A percentile compares a stretch with the other conserved stretches of the same genome.
These are phyloP conservation scores for Ogataea degrootiae DNA, from an alignment of 805 yeast genomes.

Conservation along the genomic window DNA sequence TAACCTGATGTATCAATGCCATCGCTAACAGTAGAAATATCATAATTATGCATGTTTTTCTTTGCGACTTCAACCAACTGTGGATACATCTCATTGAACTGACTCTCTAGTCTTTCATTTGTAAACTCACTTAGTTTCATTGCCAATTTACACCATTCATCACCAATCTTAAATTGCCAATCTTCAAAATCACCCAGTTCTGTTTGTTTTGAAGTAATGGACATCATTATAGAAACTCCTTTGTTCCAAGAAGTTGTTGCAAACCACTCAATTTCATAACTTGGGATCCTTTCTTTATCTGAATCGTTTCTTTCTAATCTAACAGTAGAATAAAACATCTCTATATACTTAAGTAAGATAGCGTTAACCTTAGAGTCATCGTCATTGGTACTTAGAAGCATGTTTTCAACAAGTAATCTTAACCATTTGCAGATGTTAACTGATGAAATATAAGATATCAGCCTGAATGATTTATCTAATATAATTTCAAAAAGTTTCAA, in stretches of 20 bases:
- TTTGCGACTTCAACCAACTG: constrained; percentile 1
- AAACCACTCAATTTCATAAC: constrained; percentile 32
- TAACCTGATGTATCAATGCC: not conserved
- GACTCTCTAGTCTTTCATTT: constrained; percentile 1
- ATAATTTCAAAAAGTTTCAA: constrained; percentile 1
- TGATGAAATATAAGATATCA: not conserved
- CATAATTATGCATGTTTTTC: not conserved
- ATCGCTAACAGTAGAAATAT: not conserved
- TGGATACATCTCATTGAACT: constrained; percentile 4
- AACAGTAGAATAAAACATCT: constrained; percentile 2
- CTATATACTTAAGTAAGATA: not conserved
- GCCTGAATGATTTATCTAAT: not conserved
- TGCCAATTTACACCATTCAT: constrained; percentile 9
- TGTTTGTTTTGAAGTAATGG: not conserved
- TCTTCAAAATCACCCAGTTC: not conserved
- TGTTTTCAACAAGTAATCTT: constrained; percentile 2
- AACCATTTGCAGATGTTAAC: not conserved
- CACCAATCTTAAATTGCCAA: not conserved
- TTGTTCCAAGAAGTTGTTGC: constrained; percentile 35
- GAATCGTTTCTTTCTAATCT: not conserved
- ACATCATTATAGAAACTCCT: constrained; percentile 28
- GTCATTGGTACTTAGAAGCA: not conserved
- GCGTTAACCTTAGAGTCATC: not conserved
- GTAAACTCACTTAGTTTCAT: constrained; percentile 5
- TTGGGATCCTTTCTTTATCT: constrained; percentile 7